Evolutionary conservation across 768 basidiomycete genomes (phyloP).

Genomic region (Basidioascus undulatus): DNA sequence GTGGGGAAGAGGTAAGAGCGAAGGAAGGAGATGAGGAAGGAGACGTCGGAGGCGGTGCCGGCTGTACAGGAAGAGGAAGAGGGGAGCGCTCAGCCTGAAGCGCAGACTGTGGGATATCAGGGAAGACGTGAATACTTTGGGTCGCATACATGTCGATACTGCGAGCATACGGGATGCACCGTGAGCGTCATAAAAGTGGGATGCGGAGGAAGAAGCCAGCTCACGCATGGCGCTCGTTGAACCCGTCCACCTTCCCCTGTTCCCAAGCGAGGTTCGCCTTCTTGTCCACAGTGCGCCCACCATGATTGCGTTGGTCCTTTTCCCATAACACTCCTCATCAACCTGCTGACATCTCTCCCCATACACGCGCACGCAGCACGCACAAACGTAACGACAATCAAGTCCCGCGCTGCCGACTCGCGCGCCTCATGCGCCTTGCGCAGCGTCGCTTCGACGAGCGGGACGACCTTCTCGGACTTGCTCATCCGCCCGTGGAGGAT

Average conservation of each 20-base stretch:
- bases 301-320: slow-evolving; percentile 34
- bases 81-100: slow-evolving; percentile 1
- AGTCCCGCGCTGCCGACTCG: slow-evolving; percentile 15
- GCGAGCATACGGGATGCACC: slow-evolving; percentile 4
- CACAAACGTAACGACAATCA: slow-evolving; percentile 28
- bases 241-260: slow-evolving; percentile 14
- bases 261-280: slow-evolving; percentile 23
- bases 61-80: slow-evolving; percentile 13
- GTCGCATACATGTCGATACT: slow-evolving; percentile 29
- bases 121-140: slow-evolving; percentile 16
- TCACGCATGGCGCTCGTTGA: slow-evolving; percentile 26
- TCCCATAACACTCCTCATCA: not conserved
- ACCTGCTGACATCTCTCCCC: not conserved
- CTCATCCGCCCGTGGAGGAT: slow-evolving; percentile 27
- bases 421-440: slow-evolving; percentile 9
- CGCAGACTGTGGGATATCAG: not conserved
- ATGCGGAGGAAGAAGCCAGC: slow-evolving; percentile 5
- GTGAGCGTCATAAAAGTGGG: not conserved
- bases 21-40: slow-evolving; percentile 57
- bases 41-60: slow-evolving; percentile 51
- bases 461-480: slow-evolving; percentile 16
- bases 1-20: slow-evolving; percentile 46
- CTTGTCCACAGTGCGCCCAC: slow-evolving; percentile 20
- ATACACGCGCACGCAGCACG: slow-evolving; percentile 8
- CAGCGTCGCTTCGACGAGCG: slow-evolving; percentile 19